Evolutionary conservation across 2,329 filamentous ascomycete species (phyloP).

Genomic region (Verticillium longisporum): DNA sequence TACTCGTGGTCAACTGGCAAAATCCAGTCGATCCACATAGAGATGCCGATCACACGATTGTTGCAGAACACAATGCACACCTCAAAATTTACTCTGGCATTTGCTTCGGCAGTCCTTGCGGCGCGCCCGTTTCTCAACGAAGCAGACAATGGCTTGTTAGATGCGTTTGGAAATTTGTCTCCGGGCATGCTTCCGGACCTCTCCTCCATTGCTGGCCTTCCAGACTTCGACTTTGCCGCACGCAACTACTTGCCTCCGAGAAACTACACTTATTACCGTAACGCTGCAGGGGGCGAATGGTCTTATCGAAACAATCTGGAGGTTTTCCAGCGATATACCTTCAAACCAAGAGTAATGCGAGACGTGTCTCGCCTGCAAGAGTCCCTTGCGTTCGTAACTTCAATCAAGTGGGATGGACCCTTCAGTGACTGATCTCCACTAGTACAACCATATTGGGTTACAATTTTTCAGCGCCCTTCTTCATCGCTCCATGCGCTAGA

Average conservation of each 20-base stretch:
- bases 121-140: not conserved
- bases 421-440: not conserved
- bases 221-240: slow-evolving; percentile 39
- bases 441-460: slow-evolving; percentile 34
- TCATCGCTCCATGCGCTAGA: slow-evolving; percentile 33
- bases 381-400: slow-evolving; percentile 16
- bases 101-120: not conserved
- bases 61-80: not conserved
- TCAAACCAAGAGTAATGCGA: slow-evolving; percentile 31
- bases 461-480: slow-evolving; percentile 35
- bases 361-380: slow-evolving; percentile 28
- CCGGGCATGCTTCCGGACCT: slow-evolving; percentile 24
- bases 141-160: not conserved
- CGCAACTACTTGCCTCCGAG: slow-evolving; percentile 28
- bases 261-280: slow-evolving; percentile 39
- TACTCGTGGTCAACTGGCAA: not conserved
- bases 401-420: not conserved
- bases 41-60: not conserved
- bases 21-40: not conserved
- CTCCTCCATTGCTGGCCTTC: slow-evolving; percentile 31
- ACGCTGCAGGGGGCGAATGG: slow-evolving; percentile 39
- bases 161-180: slow-evolving; percentile 7
- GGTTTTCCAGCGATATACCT: slow-evolving; percentile 31
- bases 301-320: slow-evolving; percentile 42
- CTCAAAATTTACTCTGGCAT: not conserved